Percentiles rank a stretch among this genome's conserved stretches.
phyloP scores from a whole-genome alignment of 768 basidiomycete genomes.

The Lentinula sp. region DNA sequence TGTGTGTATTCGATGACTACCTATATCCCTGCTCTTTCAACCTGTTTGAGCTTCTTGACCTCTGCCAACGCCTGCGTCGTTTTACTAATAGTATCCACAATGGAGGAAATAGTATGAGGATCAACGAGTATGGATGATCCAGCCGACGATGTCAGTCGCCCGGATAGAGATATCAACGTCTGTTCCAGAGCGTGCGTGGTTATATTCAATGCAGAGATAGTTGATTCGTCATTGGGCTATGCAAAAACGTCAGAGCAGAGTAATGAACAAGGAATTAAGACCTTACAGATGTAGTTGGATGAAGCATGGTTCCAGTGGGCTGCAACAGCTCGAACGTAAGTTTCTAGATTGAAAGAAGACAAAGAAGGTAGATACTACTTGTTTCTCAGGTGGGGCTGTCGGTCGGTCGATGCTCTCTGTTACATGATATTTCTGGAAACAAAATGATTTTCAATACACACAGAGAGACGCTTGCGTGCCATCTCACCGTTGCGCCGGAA shows the following conservation, averaged over 20 bases:
- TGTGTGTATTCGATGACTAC: neutral
- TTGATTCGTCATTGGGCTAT: neutral
- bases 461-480: neutral
- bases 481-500: neutral
- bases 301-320: neutral
- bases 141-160: conserved; percentile 41
- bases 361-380: neutral
- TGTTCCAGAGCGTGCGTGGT: conserved; percentile 45
- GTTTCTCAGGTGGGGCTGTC: neutral
- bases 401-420: neutral
- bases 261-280: neutral
- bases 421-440: neutral
- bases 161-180: conserved; percentile 45
- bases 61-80: conserved; percentile 56
- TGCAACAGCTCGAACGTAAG: neutral
- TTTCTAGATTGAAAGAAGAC: neutral
- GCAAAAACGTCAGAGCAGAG: neutral
- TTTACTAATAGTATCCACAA: conserved; percentile 67
- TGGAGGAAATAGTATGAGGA: conserved; percentile 41
- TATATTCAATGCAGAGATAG: conserved; percentile 19
- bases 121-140: conserved; percentile 33
- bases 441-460: neutral
- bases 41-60: conserved; percentile 51
- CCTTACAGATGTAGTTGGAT: neutral
- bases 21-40: conserved; percentile 19